Evolutionary conservation across 805 yeast species (phyloP).

Genomic region (Kurtzmaniella fragi): DNA sequence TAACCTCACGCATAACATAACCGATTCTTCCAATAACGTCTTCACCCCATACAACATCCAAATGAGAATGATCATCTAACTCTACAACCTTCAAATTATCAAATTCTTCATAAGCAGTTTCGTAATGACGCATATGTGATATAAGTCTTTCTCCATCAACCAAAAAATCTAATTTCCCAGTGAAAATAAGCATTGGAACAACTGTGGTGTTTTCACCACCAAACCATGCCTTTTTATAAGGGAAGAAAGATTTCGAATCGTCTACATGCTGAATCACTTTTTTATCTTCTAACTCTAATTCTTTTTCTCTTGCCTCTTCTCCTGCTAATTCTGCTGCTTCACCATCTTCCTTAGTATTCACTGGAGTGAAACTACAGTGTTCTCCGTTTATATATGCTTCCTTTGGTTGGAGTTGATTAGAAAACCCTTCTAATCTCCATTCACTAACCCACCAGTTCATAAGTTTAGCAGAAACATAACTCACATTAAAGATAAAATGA

Average conservation of each 20-base stretch:
- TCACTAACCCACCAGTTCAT: constrained; percentile 88
- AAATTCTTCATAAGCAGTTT: constrained; percentile 39
- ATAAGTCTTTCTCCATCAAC: constrained; percentile 72
- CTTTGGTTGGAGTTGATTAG: constrained; percentile 30
- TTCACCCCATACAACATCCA: constrained; percentile 89
- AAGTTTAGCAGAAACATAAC: constrained; percentile 68
- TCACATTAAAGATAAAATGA: constrained; percentile 83
- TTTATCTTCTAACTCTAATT: constrained; percentile 21
- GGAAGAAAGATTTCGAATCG: constrained; percentile 47
- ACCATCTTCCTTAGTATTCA: constrained; percentile 6
- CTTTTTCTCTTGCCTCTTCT: constrained; percentile 6
- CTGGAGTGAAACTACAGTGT: constrained; percentile 21
- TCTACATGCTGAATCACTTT: constrained; percentile 23
- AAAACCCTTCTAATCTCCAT: constrained; percentile 34
- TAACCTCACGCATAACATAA: constrained; percentile 16
- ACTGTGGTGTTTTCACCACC: constrained; percentile 17
- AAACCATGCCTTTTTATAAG: constrained; percentile 53
- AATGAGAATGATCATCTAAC: constrained; percentile 68
- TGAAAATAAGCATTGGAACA: constrained; percentile 61
- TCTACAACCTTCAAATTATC: constrained; percentile 34
- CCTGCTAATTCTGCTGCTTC: constrained; percentile 4
- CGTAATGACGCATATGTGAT: constrained; percentile 58
- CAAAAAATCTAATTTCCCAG: constrained; percentile 68
- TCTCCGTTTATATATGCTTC: constrained; percentile 25
- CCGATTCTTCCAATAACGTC: constrained; percentile 69